These are phyloP conservation scores for Blastomyces emzantsi DNA, from an alignment of 2,329 filamentous ascomycete genomes.

Conservation along the genomic window DNA sequence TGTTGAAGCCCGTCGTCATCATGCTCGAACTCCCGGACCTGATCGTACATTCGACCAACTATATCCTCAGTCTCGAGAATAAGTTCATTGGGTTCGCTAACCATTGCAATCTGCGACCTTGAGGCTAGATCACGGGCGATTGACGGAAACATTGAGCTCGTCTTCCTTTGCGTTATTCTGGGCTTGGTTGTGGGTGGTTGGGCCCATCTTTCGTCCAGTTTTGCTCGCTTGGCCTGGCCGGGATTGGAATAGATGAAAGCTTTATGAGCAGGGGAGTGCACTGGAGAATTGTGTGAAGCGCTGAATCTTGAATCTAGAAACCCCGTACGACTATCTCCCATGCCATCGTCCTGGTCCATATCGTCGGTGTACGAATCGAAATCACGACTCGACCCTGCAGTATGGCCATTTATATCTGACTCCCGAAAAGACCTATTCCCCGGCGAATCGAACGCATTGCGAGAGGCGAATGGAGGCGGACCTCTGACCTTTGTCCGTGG, in stretches of 20 bases:
- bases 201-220: constrained; percentile 34
- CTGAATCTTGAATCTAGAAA: constrained; percentile 21
- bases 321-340: not conserved
- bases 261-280: constrained; percentile 19
- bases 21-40: constrained; percentile 27
- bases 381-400: not conserved
- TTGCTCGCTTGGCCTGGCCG: constrained; percentile 34
- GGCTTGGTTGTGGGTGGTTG: constrained; percentile 27
- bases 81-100: constrained; percentile 62
- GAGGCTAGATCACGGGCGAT: constrained; percentile 62
- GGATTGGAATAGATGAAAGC: constrained; percentile 38
- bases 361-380: constrained; percentile 3
- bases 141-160: constrained; percentile 55
- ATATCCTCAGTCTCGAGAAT: constrained; percentile 68
- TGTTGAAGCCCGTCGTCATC: constrained; percentile 25
- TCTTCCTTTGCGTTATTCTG: constrained; percentile 34
- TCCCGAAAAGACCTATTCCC: constrained; percentile 12
- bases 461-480: constrained; percentile 8
- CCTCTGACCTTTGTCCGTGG: constrained; percentile 18
- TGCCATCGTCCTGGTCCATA: constrained; percentile 1
- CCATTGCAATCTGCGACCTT: constrained; percentile 47
- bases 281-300: constrained; percentile 20
- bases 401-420: not conserved
- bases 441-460: constrained; percentile 20
- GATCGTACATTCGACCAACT: constrained; percentile 54